Percentiles rank a stretch among this genome's conserved stretches.
Conservation (phyloP, 2,329 filamentous ascomycete genomes). For the Phaeoacremonium minimum region DNA sequence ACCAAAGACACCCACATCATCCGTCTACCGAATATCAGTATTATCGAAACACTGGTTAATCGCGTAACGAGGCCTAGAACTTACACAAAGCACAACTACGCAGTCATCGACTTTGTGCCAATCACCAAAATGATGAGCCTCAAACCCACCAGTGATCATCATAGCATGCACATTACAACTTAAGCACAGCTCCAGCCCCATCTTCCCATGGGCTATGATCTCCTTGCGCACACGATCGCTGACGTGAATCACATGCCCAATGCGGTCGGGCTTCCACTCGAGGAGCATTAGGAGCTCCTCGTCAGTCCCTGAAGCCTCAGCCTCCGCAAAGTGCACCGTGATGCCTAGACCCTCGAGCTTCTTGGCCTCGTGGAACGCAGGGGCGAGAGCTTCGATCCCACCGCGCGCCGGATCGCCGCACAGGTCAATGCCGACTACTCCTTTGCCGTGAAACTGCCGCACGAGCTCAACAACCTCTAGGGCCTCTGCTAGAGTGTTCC, state of each 20-base stretch:
- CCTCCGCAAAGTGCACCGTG: constrained; percentile 78
- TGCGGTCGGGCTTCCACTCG: constrained; percentile 59
- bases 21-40: constrained; percentile 52
- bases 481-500: constrained; percentile 55
- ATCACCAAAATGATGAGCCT: constrained; percentile 72
- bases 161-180: constrained; percentile 77
- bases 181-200: constrained; percentile 73
- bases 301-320: constrained; percentile 48
- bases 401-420: constrained; percentile 70
- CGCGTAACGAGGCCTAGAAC: constrained; percentile 32
- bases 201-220: constrained; percentile 45
- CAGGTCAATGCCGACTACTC: constrained; percentile 72
- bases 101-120: constrained; percentile 60
- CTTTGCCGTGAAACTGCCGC: constrained; percentile 40
- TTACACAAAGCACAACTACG: constrained; percentile 64
- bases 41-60: too few species aligned
- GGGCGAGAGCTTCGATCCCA: constrained; percentile 54
- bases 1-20: constrained; percentile 79
- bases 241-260: constrained; percentile 79
- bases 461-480: constrained; percentile 62
- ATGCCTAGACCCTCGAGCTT: constrained; percentile 48
- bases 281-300: constrained; percentile 62
- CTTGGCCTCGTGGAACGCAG: constrained; percentile 55
- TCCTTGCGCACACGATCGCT: constrained; percentile 52
- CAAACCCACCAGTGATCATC: constrained; percentile 62